Base-by-base conservation (phyloP, 306 rosid genomes). In the Gynostemma pentaphyllum region DNA sequence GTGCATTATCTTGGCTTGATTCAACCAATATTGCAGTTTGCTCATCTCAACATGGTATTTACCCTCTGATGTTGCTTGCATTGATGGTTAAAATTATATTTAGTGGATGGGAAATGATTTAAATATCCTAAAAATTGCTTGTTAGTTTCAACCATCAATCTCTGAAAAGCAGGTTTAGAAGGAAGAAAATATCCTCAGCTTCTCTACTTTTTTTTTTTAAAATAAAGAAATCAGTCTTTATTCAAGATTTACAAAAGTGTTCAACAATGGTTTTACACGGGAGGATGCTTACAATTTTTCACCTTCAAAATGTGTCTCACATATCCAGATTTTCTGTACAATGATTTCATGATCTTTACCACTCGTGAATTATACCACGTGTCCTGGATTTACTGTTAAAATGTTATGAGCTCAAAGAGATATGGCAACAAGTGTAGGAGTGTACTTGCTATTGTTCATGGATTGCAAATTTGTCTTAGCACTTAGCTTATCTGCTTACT, bases 11-110 rank as follows among this genome's bases (percentile, higher is more conserved):
- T 67, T 82, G 87, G 89, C 71, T 92, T 61, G 98, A 90, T 39
- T 79, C 79, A 19, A 82, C 95, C 36, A 81, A 82, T 72, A 72
- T 92, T 71, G 95, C 85, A 24, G 80, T 92, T 36, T 79, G 90
- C 75, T 53, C 83, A 54, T 72, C 87, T 67, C 80, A 79, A 72
- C 66, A 61, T 42, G 88, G 96, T 91, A 83, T 68, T 80, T 56
- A 11, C 45, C n/a, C 63, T 10, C 63, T 40, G 30, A 57, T 34
- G 1, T 34, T 37, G 12, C 45, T 34, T 34, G 27, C 36, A 16
- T 56, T 56, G 9, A 56, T 40, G 45, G 16, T 56, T 15, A 56
- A 19, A 49, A 49, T 49, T 21, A 22, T 49, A 4, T 26, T 16
- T 7, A 21, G 44, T 19, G 19, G 63, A 56, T 56, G n/a, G 6